These are phyloP conservation scores for Nemania diffusa DNA, from an alignment of 2,329 filamentous ascomycete species.

Conservation along the genomic window DNA sequence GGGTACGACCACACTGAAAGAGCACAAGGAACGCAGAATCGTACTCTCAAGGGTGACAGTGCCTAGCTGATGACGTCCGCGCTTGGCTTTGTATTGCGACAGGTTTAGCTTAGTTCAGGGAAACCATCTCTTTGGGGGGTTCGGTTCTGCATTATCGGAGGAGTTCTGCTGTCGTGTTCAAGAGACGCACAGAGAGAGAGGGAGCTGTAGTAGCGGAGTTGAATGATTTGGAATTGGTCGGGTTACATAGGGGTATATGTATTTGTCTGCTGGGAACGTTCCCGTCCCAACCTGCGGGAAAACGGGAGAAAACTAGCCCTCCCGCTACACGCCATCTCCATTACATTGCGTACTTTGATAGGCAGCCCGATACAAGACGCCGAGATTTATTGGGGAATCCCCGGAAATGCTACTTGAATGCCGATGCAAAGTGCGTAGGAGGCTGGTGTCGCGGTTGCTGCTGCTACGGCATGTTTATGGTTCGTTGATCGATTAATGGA, in stretches of 20 bases:
- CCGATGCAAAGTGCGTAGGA: background rate
- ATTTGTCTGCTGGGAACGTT: background rate
- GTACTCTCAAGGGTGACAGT: background rate
- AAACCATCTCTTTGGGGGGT: background rate
- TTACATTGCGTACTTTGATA: background rate
- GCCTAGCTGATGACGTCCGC: background rate
- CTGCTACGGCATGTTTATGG: background rate
- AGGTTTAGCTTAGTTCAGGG: background rate
- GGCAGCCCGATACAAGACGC: background rate
- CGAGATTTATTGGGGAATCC: background rate
- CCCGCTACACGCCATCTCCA: background rate
- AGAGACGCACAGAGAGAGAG: background rate
- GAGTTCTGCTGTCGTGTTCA: background rate
- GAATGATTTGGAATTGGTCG: slow-evolving; percentile 28
- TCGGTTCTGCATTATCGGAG: background rate
- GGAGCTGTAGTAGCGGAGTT: background rate
- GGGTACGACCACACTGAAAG: background rate
- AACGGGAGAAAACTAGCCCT: background rate
- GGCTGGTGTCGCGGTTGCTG: background rate
- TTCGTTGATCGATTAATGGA: background rate
- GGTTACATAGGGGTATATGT: slow-evolving; percentile 1
- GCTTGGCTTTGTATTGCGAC: background rate
- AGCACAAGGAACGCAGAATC: background rate
- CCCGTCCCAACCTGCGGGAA: background rate
- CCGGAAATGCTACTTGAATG: background rate